Conservation (phyloP, 495 filamentous ascomycete genomes). For the Annulohypoxylon nitens region DNA sequence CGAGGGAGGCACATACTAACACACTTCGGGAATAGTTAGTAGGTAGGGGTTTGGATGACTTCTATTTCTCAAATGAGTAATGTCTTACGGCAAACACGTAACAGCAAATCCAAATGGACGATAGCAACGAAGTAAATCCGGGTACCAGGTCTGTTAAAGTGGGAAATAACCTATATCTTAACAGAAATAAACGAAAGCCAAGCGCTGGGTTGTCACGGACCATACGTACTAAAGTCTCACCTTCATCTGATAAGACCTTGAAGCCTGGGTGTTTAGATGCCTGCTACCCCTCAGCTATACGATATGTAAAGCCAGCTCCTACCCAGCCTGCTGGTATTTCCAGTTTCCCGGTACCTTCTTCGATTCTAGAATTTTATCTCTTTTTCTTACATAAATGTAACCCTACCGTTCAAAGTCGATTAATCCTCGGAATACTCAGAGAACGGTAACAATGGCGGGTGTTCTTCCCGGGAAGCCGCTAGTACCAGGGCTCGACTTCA, state of each 20-base stretch:
- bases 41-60: conserved; percentile 3
- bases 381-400: neutral
- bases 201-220: conserved; percentile 11
- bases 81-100: conserved; percentile 6
- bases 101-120: neutral
- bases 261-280: neutral
- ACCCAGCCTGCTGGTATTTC: neutral
- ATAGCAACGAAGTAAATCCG: neutral
- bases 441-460: conserved; percentile 6
- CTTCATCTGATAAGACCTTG: conserved; percentile 1
- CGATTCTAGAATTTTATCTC: neutral
- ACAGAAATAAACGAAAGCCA: conserved; percentile 8
- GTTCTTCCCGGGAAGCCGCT: conserved; percentile 7
- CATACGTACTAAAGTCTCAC: conserved; percentile 12
- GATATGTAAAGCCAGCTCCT: neutral
- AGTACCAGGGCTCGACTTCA: conserved; percentile 9
- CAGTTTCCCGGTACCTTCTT: neutral
- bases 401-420: neutral
- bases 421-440: neutral
- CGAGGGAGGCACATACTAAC: neutral
- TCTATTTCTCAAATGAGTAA: conserved; percentile 10
- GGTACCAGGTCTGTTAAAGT: neutral
- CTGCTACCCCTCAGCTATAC: neutral
- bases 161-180: conserved; percentile 3
- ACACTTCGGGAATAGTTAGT: neutral